Conservation (phyloP, 768 basidiomycete genomes). For the Roridomyces roridus region DNA sequence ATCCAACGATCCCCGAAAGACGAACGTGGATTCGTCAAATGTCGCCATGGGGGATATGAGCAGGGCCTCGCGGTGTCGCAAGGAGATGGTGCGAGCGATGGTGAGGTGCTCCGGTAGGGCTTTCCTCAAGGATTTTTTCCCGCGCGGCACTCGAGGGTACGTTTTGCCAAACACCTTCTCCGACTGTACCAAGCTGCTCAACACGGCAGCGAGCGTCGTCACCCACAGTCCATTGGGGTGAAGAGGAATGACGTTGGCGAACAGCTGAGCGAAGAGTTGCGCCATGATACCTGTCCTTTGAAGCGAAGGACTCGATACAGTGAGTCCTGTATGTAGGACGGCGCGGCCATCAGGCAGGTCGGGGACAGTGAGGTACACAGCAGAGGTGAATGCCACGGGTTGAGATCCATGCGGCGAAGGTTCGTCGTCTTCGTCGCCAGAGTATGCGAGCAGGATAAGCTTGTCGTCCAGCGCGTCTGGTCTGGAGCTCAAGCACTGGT, state of each 20-base stretch:
- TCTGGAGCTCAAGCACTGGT: conserved; percentile 13
- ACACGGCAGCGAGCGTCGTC: conserved; percentile 12
- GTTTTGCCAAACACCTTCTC: conserved; percentile 1
- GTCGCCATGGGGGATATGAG: conserved; percentile 12
- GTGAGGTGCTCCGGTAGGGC: neutral
- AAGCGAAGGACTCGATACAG: conserved; percentile 1
- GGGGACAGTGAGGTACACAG: conserved; percentile 9
- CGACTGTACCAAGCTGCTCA: conserved; percentile 10
- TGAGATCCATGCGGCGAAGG: neutral
- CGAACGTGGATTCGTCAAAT: conserved; percentile 7
- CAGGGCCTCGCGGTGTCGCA: neutral
- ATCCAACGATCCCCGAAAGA: conserved; percentile 19
- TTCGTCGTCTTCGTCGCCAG: neutral
- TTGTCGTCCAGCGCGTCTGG: conserved; percentile 15
- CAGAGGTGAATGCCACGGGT: conserved; percentile 14
- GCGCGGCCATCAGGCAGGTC: neutral
- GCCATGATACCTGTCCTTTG: conserved; percentile 10
- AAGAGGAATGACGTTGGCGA: conserved; percentile 1
- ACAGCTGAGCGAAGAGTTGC: conserved; percentile 8
- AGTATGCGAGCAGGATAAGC: conserved; percentile 12
- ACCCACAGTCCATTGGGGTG: conserved; percentile 14
- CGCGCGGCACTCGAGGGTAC: neutral
- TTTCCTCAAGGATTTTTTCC: neutral
- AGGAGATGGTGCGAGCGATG: conserved; percentile 4
- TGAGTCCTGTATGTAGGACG: conserved; percentile 16